Base-by-base conservation (phyloP, 2,329 filamentous ascomycete genomes). In the Bipolaris bicolor region DNA sequence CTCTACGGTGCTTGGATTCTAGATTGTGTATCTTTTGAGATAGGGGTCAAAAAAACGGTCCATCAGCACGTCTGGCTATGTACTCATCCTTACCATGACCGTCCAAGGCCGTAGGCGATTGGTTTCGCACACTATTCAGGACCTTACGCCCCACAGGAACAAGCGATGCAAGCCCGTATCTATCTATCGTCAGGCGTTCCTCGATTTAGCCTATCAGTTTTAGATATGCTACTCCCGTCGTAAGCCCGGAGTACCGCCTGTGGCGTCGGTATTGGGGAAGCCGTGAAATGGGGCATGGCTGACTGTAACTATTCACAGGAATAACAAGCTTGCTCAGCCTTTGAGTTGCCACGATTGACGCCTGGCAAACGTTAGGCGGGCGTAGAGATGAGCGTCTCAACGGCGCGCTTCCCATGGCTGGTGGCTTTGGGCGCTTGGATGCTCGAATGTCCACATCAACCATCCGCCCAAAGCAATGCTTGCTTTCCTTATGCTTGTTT, bases 251-350 rank as follows among this genome's bases (percentile, higher is more conserved):
- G 34, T 36, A 41, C 55, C 55, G 55, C 46, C 53, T 36, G 51
- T 60, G 49, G 56, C 51, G 58, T 64, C 67, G 67, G 66, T 57
- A 60, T 59, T 66, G 60, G 67, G 64, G 64, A 58, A 57, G 52
- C 67, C 66, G 64, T 52, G 57, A 54, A 54, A 52, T 54, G 44
- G 44, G 51, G 41, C 50, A 57, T 47, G 26, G 58, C 57, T 62
- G 60, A 66, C 62, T 61, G 58, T 50, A 36, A 55, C 47, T 51
- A 56, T 46, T 46, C 53, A 56, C 52, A 57, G 48, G 36, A 43
- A 46, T 57, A 60, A 47, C 24, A 45, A 18, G 67, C 63, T 64
- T 55, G 36, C 61, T 62, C 52, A 60, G 59, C 57, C 53, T 55
- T 43, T 33, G 15, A 36, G 16, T 37, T 9, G 31, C 33, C 40